Conservation (phyloP, 208 protist species). For the Trypanosoma cruzi region DNA sequence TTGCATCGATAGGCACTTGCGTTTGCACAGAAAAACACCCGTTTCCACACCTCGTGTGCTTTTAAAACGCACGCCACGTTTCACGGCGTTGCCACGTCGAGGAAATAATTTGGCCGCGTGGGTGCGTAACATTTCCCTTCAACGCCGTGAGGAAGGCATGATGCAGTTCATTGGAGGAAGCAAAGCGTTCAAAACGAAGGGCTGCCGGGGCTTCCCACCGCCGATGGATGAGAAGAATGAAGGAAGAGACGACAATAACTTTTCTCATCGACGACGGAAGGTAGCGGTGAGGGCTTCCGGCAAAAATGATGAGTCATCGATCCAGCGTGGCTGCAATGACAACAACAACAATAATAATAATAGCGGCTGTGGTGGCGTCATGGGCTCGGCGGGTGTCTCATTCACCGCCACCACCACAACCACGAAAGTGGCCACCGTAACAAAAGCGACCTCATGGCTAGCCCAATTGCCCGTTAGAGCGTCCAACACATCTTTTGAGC, state of each 20-base stretch:
- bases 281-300: not conserved
- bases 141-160: not conserved
- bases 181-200: not conserved
- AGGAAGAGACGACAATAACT: not conserved
- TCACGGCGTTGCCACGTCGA: slow-evolving; percentile 10
- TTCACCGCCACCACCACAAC: not conserved
- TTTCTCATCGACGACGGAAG: not conserved
- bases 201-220: not conserved
- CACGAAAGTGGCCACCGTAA: not conserved
- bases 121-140: not conserved
- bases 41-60: too few relatives aligned
- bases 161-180: not conserved
- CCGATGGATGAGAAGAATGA: not conserved
- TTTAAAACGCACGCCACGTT: too few relatives aligned
- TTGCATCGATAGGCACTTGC: not conserved
- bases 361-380: too few relatives aligned
- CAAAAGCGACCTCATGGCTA: not conserved
- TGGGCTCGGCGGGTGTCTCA: too few relatives aligned
- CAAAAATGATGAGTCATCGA: too few relatives aligned
- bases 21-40: slow-evolving; percentile 2
- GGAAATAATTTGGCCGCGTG: not conserved
- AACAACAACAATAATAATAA: not conserved
- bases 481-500: not conserved
- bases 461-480: not conserved
- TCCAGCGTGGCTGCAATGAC: not conserved